Evolutionary conservation across 2,329 filamentous ascomycete genomes (phyloP), one percentile per base, ranked within the genome.

Genomic region (Alternaria consortialis): DNA sequence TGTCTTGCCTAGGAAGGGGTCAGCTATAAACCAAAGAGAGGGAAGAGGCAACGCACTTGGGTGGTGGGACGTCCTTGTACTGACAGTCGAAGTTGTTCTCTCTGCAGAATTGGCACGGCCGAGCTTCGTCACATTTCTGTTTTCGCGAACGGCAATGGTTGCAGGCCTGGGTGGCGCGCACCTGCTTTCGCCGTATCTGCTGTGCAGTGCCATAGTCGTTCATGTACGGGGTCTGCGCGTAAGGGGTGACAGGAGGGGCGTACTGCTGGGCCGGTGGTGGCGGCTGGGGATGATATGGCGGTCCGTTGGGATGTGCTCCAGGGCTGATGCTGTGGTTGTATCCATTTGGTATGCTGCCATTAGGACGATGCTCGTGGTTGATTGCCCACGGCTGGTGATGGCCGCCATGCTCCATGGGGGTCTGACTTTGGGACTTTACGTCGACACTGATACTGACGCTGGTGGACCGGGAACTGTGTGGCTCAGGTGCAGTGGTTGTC

Each of bases 21-120:
- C 60, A 74, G 68, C 53, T 25, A 43, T 8, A 32, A n/a, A 53
- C 25, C 23, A 53, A 42, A 47, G 25, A 36, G 31, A 13, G 36
- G 32, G 47, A 56, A 42, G 11, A 31, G 23, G 25, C 11, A 36
- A 46, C 90, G 77, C 84, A 97, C 92, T 96, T 94, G 74, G 96
- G 95, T 15, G 93, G 93, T 23, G 93, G 91, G 6, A 95, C 91
- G 74, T 97, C 94, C 67, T 94, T 89, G 78, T 97, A 98, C 78
- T 92, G 90, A 82, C 95, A 99, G 54, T 89, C 85, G 32, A 93
- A 85, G 67, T 87, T 89, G 76, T 96, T 96, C 69, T 98, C 94
- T 71, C 90, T 91, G 77, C 95, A 99, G 71, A 89, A 88, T 55
- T 76, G 72, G 60, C 79, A 80, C 6, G 79, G 78, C 43, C 77